These are phyloP conservation scores for Amanita molliuscula DNA, from an alignment of 768 basidiomycete genomes.

Conservation along the genomic window DNA sequence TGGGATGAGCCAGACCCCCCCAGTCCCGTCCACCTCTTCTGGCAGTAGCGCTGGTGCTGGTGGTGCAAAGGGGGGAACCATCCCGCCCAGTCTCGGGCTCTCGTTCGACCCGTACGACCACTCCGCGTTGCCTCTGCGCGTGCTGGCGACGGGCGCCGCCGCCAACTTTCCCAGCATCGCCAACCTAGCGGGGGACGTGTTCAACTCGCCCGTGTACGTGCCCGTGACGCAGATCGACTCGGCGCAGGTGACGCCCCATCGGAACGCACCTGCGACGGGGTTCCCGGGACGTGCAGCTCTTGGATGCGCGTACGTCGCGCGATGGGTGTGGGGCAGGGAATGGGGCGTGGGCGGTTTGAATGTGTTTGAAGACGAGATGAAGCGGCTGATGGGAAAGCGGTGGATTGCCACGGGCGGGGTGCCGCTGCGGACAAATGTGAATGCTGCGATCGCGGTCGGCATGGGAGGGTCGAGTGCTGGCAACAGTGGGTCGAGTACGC, in stretches of 20 bases:
- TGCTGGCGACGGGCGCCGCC: conserved; percentile 70
- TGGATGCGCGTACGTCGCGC: conserved; percentile 69
- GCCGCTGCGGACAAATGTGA: conserved; percentile 51
- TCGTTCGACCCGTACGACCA: conserved; percentile 75
- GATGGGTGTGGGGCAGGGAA: conserved; percentile 81
- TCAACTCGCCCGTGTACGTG: conserved; percentile 73
- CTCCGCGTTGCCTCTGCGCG: conserved; percentile 48
- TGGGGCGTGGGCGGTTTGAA: conserved; percentile 37
- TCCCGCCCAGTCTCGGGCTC: conserved; percentile 43
- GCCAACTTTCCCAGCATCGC: conserved; percentile 79
- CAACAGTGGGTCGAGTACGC: conserved; percentile 61
- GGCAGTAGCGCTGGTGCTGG: neutral
- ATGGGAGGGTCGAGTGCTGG: conserved; percentile 27
- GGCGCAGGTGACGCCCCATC: conserved; percentile 60
- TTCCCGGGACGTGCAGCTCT: conserved; percentile 63
- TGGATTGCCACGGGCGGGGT: conserved; percentile 61
- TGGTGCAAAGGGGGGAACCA: neutral
- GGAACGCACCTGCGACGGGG: conserved; percentile 62
- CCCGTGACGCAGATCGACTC: conserved; percentile 69
- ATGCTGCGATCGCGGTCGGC: conserved; percentile 18
- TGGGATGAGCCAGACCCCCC: conserved; percentile 21
- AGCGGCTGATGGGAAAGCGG: conserved; percentile 57
- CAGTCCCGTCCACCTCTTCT: conserved; percentile 12
- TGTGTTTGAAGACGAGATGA: conserved; percentile 75
- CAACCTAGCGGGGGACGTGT: conserved; percentile 71